Base-by-base conservation (phyloP, 306 rosid species). In the Vigna reflexopilosa region DNA sequence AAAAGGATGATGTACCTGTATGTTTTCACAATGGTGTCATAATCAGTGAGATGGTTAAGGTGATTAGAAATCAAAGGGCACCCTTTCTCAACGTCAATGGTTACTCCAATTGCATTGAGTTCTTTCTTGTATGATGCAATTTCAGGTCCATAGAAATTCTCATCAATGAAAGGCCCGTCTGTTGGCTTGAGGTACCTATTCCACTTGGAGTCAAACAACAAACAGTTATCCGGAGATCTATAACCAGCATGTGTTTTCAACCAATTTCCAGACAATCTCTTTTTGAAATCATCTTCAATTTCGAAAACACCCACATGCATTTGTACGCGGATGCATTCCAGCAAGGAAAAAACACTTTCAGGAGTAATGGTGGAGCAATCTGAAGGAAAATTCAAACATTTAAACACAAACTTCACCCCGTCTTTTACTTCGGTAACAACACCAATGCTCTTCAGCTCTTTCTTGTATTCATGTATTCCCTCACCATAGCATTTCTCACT, bases 111-210 rank as follows among this genome's bases (percentile, higher is more conserved):
- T 30, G 80, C 83, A 14, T 66, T 42, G 59, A 93, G 94, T 86
- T 88, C 92, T 32, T 80, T 47, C 69, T 22, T 68, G 84, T 83
- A 93, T 0, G 78, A 57, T 3, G 67, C 42, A 44, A 93, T 87
- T 52, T 81, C 72, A 20, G 78, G 34, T 14, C 91, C 88, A 81
- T 88, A 89, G 72, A 81, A 84, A 0, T 9, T 58, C 62, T 85
- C 89, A 70, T 93, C 93, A 28, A 93, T 69, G 71, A 93, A 93
- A 16, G 94, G 97, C 11, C 91, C 98, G 69, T 91, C 93, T 16
- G 69, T 84, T 45, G 51, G 82, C 80, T 78, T 70, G 79, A 92
- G 57, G 69, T 73, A 30, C 17, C 2, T 19, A n/a, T 22, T 74
- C 91, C 91, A 88, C 70, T 58, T 58, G 13, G 85, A 74, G 83